Percentiles rank a stretch among this genome's conserved stretches.
Conservation (phyloP, 352 stramenopile genomes). For the Peronospora farinosa region DNA sequence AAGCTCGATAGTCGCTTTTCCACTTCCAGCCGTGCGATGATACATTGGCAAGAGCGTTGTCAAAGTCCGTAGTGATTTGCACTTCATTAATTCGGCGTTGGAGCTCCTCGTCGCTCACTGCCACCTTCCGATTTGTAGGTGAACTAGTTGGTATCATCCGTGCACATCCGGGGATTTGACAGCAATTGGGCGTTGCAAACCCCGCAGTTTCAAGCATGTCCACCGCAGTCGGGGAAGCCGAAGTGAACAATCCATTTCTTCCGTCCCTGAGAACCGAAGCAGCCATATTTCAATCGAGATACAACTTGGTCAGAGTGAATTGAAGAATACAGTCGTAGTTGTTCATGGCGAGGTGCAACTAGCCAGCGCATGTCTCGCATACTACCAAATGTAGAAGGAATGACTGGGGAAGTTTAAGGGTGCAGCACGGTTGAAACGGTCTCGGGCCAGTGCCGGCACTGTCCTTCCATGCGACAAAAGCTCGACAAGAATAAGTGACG, state of each 20-base stretch:
- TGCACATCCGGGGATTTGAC: constrained; percentile 9
- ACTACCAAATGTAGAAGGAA: constrained; percentile 19
- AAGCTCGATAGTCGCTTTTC: constrained; percentile 25
- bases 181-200: constrained; percentile 11
- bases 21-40: constrained; percentile 33
- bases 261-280: constrained; percentile 4
- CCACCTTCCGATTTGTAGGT: constrained; percentile 12
- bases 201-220: constrained; percentile 28
- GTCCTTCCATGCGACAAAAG: neutral
- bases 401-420: constrained; percentile 21
- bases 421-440: constrained; percentile 19
- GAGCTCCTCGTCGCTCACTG: constrained; percentile 31
- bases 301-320: constrained; percentile 13
- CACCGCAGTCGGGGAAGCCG: constrained; percentile 15
- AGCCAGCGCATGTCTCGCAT: constrained; percentile 4
- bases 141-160: constrained; percentile 6
- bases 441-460: constrained; percentile 9
- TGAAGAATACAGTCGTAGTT: constrained; percentile 16
- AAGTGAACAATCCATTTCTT: constrained; percentile 5
- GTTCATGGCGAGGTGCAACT: constrained; percentile 3
- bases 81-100: constrained; percentile 20
- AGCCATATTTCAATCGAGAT: constrained; percentile 13
- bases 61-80: constrained; percentile 20
- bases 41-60: constrained; percentile 25
- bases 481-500: neutral